Base-by-base conservation (phyloP, 768 basidiomycete genomes). In the Hypholoma fasciculare region DNA sequence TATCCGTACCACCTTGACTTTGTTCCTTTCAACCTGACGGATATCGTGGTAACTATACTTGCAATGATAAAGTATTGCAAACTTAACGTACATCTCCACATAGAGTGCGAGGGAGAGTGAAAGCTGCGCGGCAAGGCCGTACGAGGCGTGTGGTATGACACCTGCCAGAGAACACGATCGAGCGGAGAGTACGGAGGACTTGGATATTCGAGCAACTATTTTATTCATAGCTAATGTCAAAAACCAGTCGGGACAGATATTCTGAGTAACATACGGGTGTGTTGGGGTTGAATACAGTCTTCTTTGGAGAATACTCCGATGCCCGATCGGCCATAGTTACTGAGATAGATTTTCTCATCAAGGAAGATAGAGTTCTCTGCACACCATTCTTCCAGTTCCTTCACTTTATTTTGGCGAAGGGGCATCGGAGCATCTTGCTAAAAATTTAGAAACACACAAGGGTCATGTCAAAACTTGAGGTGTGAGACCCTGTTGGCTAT, bases 141-240 rank as follows among this genome's bases (percentile, higher is more conserved):
- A 82, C 9, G 81, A 80, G 26, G 71, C 72, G 13, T 74, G 61
- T 0, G 78, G 65, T 36, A 89, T 80, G 46, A 67, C 60, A 20
- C 68, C 68, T 36, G 79, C 75, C 47, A 85, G 66, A 42, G 78
- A 74, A 69, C 83, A 87, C 0, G 82, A 81, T 62, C 77, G 78
- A 46, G 78, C 80, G 34, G 89, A 90, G 17, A 92, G 75, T 17
- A 90, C 79, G 46, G 81, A 76, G 54, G 73, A 60, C 70, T 85
- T 88, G 37, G 87, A 85, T 64, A 90, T 89, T 37, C 76, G 76
- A 7, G 84, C 86, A 50, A 90, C 89, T 91, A 6, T 4, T 49
- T 48, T 12, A 53, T 48, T 34, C 17, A 44, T 3, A 43, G n/a
- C 51, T 42, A 53, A 53, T 43, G 37, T 49, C 52, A 50, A 63